Evolutionary conservation across 257 asterid genomes (phyloP).

Genomic region (Prunella vulgaris): DNA sequence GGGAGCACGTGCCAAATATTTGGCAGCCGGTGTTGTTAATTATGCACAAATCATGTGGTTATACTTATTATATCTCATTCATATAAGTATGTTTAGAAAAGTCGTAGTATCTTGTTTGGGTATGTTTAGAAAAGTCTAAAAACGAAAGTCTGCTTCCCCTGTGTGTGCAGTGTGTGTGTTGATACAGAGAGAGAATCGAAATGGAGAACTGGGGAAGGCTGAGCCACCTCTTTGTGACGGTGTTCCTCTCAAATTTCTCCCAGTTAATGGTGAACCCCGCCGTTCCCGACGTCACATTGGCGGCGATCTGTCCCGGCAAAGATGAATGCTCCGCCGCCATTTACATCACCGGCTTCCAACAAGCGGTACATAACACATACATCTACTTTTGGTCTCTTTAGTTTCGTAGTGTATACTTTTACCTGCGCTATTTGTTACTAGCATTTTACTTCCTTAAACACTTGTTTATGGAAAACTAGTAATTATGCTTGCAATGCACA

Average conservation of each 20-base stretch:
- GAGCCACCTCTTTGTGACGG: conserved; percentile 51
- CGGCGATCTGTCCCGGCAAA: conserved; percentile 47
- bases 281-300: conserved; percentile 51
- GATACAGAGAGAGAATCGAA: too few relatives aligned
- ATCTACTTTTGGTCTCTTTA: background rate
- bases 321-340: conserved; percentile 53
- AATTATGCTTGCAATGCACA: too few relatives aligned
- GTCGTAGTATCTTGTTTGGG: too few relatives aligned
- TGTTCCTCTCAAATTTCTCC: conserved; percentile 43
- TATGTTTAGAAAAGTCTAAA: background rate
- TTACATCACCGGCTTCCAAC: conserved; percentile 57
- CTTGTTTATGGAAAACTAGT: background rate
- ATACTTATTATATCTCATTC: too few relatives aligned
- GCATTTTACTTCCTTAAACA: background rate
- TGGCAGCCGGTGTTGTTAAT: background rate
- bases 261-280: conserved; percentile 37
- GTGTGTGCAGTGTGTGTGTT: too few relatives aligned
- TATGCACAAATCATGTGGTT: background rate
- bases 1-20: background rate
- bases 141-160: background rate
- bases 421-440: too few relatives aligned
- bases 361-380: conserved; percentile 33
- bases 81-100: too few relatives aligned
- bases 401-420: background rate
- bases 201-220: conserved; percentile 46